phyloP scores from a whole-genome alignment of 345 rosid species.

The Syzygium aromaticum region DNA sequence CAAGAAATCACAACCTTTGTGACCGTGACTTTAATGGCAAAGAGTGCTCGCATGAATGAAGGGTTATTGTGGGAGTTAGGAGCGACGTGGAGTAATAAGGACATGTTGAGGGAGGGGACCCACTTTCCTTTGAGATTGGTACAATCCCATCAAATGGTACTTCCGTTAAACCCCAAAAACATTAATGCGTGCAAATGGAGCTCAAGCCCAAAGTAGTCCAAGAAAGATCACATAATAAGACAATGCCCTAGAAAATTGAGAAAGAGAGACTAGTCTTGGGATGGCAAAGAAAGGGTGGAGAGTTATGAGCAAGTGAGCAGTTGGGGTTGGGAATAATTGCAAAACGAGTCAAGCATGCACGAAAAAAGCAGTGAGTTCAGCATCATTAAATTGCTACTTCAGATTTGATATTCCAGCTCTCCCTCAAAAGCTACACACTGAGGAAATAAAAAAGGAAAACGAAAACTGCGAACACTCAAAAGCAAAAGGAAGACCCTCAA shows the following conservation, averaged over 20 bases:
- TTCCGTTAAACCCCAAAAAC: conserved; percentile 22
- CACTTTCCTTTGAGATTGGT: conserved; percentile 9
- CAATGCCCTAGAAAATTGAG: conserved; percentile 4
- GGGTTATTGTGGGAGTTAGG: conserved; percentile 6
- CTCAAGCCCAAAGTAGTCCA: conserved; percentile 1
- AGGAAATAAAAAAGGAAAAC: neutral
- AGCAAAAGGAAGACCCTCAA: neutral
- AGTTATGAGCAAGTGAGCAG: conserved; percentile 22
- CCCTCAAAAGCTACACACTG: neutral
- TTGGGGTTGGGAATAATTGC: conserved; percentile 28
- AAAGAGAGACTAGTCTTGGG: neutral
- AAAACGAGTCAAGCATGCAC: conserved; percentile 25
- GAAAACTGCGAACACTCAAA: neutral
- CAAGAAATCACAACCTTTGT: conserved; percentile 17
- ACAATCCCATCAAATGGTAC: conserved; percentile 25
- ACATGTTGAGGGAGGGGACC: conserved; percentile 21
- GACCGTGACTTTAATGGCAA: conserved; percentile 39
- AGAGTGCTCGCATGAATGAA: conserved; percentile 22
- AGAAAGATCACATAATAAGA: neutral
- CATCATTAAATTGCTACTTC: conserved; percentile 2
- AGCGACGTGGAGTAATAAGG: conserved; percentile 3
- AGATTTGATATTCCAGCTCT: neutral
- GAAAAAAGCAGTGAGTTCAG: conserved; percentile 10
- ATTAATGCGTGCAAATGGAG: conserved; percentile 3
- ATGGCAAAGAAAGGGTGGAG: conserved; percentile 13